phyloP scores from a whole-genome alignment of 768 basidiomycete genomes.

The Galerina marginata region DNA sequence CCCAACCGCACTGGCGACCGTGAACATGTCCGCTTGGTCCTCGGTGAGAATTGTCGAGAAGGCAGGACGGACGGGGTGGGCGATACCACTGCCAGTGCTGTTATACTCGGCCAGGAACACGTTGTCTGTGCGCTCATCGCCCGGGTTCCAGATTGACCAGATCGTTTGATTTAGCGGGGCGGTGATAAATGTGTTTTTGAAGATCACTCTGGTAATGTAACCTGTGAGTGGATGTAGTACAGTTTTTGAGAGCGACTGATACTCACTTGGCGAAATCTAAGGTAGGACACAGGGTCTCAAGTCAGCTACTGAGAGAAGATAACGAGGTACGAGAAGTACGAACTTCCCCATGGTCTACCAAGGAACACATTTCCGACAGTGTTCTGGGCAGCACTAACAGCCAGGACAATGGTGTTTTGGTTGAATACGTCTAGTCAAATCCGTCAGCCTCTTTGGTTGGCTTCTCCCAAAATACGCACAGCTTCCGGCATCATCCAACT shows the following conservation, averaged over 20 bases:
- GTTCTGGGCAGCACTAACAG: constrained; percentile 6
- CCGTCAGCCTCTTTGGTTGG: not conserved
- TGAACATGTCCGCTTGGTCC: constrained; percentile 38
- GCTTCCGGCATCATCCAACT: constrained; percentile 44
- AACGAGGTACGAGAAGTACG: not conserved
- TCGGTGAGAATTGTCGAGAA: constrained; percentile 43
- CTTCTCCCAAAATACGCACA: constrained; percentile 33
- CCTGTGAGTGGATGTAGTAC: not conserved
- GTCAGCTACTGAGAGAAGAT: not conserved
- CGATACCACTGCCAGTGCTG: constrained; percentile 43
- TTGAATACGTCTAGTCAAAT: constrained; percentile 14
- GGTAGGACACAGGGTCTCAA: not conserved
- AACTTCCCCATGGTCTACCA: constrained; percentile 19
- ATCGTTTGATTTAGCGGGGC: constrained; percentile 44
- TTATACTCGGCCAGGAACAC: constrained; percentile 51
- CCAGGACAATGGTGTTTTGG: constrained; percentile 14
- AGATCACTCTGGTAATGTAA: constrained; percentile 13
- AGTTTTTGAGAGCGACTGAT: too few relatives aligned
- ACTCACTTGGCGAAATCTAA: constrained; percentile 20
- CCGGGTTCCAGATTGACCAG: constrained; percentile 52
- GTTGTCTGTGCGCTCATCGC: constrained; percentile 42
- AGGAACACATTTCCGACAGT: constrained; percentile 11
- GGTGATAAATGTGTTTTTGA: constrained; percentile 46
- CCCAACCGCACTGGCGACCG: constrained; percentile 48
- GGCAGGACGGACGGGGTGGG: constrained; percentile 37